Percentiles rank a stretch among this genome's conserved stretches.
phyloP scores from a whole-genome alignment of 2,329 filamentous ascomycete species.

The Hypocrella siamensis region DNA sequence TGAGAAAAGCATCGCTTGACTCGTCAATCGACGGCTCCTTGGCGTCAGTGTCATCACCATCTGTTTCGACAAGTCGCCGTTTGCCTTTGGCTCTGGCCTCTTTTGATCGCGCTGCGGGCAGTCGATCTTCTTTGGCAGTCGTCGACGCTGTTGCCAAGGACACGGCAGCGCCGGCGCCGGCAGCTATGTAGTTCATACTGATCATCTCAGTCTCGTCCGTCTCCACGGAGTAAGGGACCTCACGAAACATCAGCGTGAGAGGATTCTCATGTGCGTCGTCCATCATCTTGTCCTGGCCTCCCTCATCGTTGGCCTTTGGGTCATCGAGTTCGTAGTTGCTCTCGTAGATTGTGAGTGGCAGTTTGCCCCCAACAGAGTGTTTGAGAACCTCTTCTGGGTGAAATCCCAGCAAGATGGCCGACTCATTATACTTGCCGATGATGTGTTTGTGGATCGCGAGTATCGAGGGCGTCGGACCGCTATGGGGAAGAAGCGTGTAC shows the following conservation, averaged over 20 bases:
- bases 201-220: conserved; percentile 98
- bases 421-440: conserved; percentile 62
- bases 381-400: conserved; percentile 48
- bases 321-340: conserved; percentile 62
- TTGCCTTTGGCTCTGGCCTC: conserved; percentile 39
- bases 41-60: conserved; percentile 11
- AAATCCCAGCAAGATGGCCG: conserved; percentile 75
- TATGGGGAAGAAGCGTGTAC: conserved; percentile 64
- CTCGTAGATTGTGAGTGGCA: conserved; percentile 87
- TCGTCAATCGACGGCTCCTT: conserved; percentile 20
- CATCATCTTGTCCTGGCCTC: conserved; percentile 55
- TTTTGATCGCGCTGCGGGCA: conserved; percentile 22
- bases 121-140: conserved; percentile 24
- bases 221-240: conserved; percentile 76
- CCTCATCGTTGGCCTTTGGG: conserved; percentile 20
- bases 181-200: conserved; percentile 81
- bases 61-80: conserved; percentile 20
- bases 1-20: conserved; percentile 22
- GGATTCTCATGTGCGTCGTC: conserved; percentile 42
- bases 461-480: conserved; percentile 53
- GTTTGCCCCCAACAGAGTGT: conserved; percentile 53
- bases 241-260: conserved; percentile 58
- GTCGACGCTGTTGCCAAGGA: conserved; percentile 22
- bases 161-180: conserved; percentile 58
- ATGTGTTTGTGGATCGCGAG: conserved; percentile 68